Evolutionary conservation across 495 filamentous ascomycete genomes (phyloP), one percentile per base, ranked within the genome.

Genomic region (Chaetomidium leptoderma): DNA sequence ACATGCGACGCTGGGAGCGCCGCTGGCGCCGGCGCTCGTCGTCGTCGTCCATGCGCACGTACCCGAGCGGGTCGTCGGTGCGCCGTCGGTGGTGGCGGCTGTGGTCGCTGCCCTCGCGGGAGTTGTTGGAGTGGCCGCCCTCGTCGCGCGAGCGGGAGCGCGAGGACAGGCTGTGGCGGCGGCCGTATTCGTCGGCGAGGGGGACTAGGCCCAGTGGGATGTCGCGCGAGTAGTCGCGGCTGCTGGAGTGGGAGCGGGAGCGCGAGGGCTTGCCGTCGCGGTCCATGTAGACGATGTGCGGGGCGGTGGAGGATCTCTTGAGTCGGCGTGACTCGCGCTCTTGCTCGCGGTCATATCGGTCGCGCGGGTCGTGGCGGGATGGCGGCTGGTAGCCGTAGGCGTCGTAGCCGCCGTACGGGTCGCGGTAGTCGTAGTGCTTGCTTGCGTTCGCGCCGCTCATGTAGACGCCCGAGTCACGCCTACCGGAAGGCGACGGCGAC

Each of bases 401-500:
- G 39, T 65, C 59, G 17, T 65, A 17, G 39, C 62, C 55, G n/a
- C 32, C 47, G 52, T 65, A n/a, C 45, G 66, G 63, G 45, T 65
- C 58, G 17, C 55, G 50, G 43, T 71, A 65, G 48, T 64, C 53
- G 45, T 70, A 58, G 53, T 60, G 65, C 19, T 55, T 62, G 43
- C 36, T 55, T 3, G 58, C 32, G 26, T 43, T 62, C 19, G 45
- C 47, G 45, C 69, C 70, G 56, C 63, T 67, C 61, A 68, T 53
- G 64, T 74, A 74, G 52, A 66, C 55, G 4, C 63, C 61, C 9
- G 70, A 66, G 19, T 65, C 60, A 21, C 65, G 69, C 47, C 69
- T 66, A 67, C 70, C 55, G 3, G 68, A 66, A 13, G 72, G 66
- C 4, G 74, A 70, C 4, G 72, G 74, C 17, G 74, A 76, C 53